Evolutionary conservation across 148 eudicot species (phyloP).

Genomic region (Chenopodium suecicum): DNA sequence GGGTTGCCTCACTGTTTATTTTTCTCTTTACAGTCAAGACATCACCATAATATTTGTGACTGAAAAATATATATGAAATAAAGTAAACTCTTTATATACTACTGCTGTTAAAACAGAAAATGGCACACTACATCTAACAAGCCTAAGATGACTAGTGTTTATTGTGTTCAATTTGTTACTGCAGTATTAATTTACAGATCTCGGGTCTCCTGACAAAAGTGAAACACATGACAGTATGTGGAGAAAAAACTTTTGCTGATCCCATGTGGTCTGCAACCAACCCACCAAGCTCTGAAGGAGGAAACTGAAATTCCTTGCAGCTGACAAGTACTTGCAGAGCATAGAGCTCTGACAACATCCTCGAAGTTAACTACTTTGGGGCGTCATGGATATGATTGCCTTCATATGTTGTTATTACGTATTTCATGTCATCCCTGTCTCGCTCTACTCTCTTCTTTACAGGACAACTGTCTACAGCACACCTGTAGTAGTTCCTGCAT

Average conservation of each 20-base stretch:
- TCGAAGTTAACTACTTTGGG: conserved; percentile 25
- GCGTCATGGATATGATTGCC: conserved; percentile 55
- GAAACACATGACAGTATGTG: conserved; percentile 14
- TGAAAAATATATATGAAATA: neutral
- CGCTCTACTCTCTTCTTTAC: conserved; percentile 71
- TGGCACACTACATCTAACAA: conserved; percentile 10
- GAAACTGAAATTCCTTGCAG: conserved; percentile 1
- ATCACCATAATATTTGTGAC: neutral
- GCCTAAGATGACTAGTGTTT: conserved; percentile 13
- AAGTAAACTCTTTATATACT: neutral
- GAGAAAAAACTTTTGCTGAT: conserved; percentile 12
- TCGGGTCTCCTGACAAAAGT: conserved; percentile 17
- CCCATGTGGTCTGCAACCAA: conserved; percentile 17
- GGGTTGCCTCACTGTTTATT: no score
- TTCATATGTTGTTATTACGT: conserved; percentile 70
- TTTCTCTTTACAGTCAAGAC: neutral
- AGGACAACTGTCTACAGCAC: conserved; percentile 54
- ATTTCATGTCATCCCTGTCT: conserved; percentile 53
- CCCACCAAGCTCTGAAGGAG: neutral
- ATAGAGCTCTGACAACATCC: neutral
- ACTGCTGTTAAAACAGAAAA: neutral
- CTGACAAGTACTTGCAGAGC: neutral
- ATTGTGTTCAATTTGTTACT: conserved; percentile 9
- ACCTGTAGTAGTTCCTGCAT: conserved; percentile 64
- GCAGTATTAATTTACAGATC: conserved; percentile 13